Evolutionary conservation across 2,329 filamentous ascomycete species (phyloP).

Genomic region (Mycosphaerella sp.): DNA sequence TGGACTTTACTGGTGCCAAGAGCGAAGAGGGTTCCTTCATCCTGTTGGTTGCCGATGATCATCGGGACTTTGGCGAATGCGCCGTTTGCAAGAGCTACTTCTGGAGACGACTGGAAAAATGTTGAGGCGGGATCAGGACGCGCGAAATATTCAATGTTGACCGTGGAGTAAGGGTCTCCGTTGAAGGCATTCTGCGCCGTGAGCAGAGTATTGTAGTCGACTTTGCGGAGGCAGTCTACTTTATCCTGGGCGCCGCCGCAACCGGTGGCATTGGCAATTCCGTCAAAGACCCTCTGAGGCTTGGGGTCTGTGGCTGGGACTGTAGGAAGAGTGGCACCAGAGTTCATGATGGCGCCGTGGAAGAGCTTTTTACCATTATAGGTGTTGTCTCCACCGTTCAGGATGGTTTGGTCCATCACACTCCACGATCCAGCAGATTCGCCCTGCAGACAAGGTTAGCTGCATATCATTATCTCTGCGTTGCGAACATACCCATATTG

Average conservation of each 20-base stretch:
- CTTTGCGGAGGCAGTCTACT: constrained; percentile 13
- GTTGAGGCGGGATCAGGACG: constrained; percentile 58
- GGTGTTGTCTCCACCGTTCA: constrained; percentile 65
- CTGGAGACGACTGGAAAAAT: constrained; percentile 57
- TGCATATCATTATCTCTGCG: too few species aligned
- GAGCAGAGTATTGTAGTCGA: constrained; percentile 39
- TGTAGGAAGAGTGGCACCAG: constrained; percentile 57
- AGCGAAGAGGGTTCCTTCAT: constrained; percentile 52
- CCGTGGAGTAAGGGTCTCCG: constrained; percentile 51
- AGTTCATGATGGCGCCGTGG: constrained; percentile 72
- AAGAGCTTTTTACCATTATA: constrained; percentile 73
- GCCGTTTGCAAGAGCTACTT: constrained; percentile 46
- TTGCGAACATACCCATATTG: too few species aligned
- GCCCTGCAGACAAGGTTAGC: too few species aligned
- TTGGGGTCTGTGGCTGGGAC: constrained; percentile 33
- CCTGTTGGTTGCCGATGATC: constrained; percentile 69
- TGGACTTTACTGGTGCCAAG: constrained; percentile 59
- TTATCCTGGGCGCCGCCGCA: constrained; percentile 26
- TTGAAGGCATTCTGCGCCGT: constrained; percentile 66
- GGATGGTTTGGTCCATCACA: constrained; percentile 67
- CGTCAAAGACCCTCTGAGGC: constrained; percentile 19
- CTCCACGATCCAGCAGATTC: constrained; percentile 51
- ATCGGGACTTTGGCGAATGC: constrained; percentile 40
- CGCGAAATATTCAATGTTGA: constrained; percentile 68
- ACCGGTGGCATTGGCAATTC: constrained; percentile 8